Percentiles rank a stretch among this genome's conserved stretches.
These are phyloP conservation scores for Pseudogymnoascus sp. DNA, from an alignment of 2,329 filamentous ascomycete genomes.

Conservation along the genomic window DNA sequence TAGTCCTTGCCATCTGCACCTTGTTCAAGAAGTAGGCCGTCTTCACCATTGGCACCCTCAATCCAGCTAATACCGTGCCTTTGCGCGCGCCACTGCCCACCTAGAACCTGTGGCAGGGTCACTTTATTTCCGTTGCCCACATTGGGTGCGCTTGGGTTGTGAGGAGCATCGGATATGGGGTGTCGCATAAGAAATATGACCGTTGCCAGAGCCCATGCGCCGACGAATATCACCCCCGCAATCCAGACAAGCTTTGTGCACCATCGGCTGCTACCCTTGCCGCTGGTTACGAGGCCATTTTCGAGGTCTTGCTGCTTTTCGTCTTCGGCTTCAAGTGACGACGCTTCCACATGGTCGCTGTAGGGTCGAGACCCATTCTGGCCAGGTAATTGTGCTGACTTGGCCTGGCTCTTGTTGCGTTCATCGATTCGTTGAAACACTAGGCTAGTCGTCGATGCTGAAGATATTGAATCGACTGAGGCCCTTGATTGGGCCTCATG, in stretches of 20 bases:
- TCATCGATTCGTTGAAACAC: constrained; percentile 72
- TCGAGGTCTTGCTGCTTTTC: constrained; percentile 36
- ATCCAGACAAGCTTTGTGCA: constrained; percentile 44
- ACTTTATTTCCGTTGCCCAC: constrained; percentile 63
- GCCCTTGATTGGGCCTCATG: constrained; percentile 16
- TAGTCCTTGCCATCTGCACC: constrained; percentile 60
- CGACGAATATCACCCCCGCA: constrained; percentile 49
- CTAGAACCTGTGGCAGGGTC: constrained; percentile 63
- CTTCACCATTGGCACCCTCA: constrained; percentile 63
- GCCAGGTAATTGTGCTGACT: constrained; percentile 4
- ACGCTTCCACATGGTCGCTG: constrained; percentile 14
- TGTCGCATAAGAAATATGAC: constrained; percentile 59
- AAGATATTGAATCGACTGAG: constrained; percentile 51
- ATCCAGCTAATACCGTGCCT: constrained; percentile 70
- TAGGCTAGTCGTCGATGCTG: constrained; percentile 75
- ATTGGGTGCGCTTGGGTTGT: constrained; percentile 60
- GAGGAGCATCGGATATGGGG: constrained; percentile 49
- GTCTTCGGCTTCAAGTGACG: constrained; percentile 34
- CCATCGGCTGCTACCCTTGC: constrained; percentile 32
- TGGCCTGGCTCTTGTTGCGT: constrained; percentile 24
- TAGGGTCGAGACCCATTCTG: constrained; percentile 3
- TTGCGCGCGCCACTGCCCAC: constrained; percentile 56
- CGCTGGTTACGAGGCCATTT: constrained; percentile 24
- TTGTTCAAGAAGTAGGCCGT: constrained; percentile 76
- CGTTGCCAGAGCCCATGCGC: constrained; percentile 62